phyloP scores from a whole-genome alignment of 2,329 filamentous ascomycete species.

The Podosphaera aphanis region DNA sequence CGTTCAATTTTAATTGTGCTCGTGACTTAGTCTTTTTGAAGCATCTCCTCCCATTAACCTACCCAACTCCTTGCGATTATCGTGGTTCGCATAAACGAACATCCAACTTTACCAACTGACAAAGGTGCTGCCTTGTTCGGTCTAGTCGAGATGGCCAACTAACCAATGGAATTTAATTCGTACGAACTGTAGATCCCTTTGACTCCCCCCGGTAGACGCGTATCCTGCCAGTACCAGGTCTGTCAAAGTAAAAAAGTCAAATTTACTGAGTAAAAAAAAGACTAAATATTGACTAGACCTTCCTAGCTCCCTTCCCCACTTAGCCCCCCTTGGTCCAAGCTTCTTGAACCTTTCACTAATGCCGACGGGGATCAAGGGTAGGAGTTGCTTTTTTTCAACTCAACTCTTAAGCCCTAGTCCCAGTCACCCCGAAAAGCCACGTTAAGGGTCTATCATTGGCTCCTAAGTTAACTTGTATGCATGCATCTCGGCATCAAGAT shows the following conservation, averaged over 20 bases:
- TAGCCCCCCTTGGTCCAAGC: neutral
- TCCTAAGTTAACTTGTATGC: neutral
- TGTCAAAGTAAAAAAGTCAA: neutral
- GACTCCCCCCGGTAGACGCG: neutral
- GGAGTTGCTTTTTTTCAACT: neutral
- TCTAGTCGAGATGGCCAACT: neutral
- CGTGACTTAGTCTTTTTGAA: neutral
- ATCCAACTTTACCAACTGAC: neutral
- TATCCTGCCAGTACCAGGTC: slow-evolving; percentile 1
- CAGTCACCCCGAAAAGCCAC: neutral
- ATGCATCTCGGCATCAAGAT: neutral
- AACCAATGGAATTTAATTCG: neutral
- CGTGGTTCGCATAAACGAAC: neutral
- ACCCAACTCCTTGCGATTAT: neutral
- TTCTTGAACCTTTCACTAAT: neutral
- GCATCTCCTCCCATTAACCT: neutral
- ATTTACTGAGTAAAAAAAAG: neutral
- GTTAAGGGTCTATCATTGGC: neutral
- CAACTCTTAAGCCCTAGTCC: neutral
- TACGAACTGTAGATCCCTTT: neutral
- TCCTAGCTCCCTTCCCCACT: neutral
- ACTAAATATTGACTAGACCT: neutral
- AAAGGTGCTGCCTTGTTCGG: neutral
- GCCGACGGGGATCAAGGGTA: neutral
- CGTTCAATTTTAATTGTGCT: neutral